Evolutionary conservation across 1,284 basidiomycete species (phyloP).

Genomic region (Trichosporon coremiiforme): DNA sequence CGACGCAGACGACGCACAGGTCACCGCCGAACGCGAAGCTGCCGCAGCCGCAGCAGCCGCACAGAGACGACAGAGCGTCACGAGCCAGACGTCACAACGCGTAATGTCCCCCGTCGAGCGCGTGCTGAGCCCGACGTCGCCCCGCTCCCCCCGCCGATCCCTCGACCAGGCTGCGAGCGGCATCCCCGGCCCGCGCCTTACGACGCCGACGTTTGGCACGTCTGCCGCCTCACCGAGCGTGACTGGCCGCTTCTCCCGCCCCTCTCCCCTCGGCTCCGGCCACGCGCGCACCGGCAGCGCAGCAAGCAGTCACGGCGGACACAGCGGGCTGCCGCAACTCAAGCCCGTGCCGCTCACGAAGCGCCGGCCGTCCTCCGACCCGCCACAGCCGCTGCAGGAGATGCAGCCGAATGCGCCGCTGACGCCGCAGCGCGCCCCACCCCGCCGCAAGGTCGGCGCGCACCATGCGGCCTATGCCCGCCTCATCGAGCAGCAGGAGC

Average conservation of each 20-base stretch:
- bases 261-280: background rate
- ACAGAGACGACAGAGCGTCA: background rate
- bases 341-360: constrained; percentile 12
- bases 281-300: background rate
- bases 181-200: background rate
- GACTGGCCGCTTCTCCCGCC: background rate
- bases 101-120: constrained; percentile 15
- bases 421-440: background rate
- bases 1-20: constrained; percentile 18
- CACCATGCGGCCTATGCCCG: constrained; percentile 7
- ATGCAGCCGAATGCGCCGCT: constrained; percentile 15
- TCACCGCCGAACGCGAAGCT: constrained; percentile 12
- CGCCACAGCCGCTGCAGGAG: constrained; percentile 16
- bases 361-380: background rate
- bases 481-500: constrained; percentile 11
- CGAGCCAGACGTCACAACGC: background rate
- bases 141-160: background rate
- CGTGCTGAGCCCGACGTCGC: background rate
- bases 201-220: constrained; percentile 13
- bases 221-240: background rate
- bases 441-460: constrained; percentile 2
- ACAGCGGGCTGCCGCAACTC: background rate
- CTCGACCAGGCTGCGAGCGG: constrained; percentile 4
- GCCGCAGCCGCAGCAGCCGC: background rate
- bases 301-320: background rate